A percentile compares a stretch with the other conserved stretches of the same genome.
Conservation (phyloP, 208 protist species). For the Leishmania guyanensis region DNA sequence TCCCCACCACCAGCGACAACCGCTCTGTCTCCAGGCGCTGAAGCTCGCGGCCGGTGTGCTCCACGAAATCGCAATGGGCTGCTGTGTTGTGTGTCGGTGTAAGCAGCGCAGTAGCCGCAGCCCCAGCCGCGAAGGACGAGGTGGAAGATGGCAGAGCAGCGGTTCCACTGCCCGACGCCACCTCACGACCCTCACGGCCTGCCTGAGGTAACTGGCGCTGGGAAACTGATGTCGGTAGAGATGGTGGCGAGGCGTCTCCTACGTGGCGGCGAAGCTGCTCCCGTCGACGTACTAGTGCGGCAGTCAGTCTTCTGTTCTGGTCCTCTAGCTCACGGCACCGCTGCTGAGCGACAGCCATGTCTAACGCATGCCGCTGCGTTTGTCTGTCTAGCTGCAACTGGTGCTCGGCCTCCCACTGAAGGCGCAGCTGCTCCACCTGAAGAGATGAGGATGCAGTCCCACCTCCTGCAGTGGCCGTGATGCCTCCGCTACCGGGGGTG, state of each 20-base stretch:
- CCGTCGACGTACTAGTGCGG: slow-evolving; percentile 56
- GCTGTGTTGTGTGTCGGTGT: background rate
- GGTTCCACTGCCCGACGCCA: background rate
- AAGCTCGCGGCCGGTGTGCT: slow-evolving; percentile 39
- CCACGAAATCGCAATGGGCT: background rate
- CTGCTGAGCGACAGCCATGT: slow-evolving; percentile 31
- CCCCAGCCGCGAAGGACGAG: background rate
- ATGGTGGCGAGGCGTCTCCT: background rate
- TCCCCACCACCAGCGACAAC: slow-evolving; percentile 48
- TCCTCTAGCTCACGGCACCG: slow-evolving; percentile 58
- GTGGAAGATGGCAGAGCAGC: background rate
- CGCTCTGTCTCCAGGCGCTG: slow-evolving; percentile 59
- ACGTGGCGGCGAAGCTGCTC: slow-evolving; percentile 51
- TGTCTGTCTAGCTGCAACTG: slow-evolving; percentile 45
- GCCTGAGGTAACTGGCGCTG: background rate
- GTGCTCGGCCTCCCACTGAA: slow-evolving; percentile 50
- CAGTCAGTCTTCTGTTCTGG: slow-evolving; percentile 56
- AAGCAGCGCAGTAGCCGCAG: slow-evolving; percentile 5
- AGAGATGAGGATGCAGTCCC: slow-evolving; percentile 2
- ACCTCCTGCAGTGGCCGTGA: background rate
- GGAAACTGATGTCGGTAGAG: background rate
- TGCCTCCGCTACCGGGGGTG: background rate
- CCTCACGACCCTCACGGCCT: background rate
- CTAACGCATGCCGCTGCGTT: slow-evolving; percentile 42
- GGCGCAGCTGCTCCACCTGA: slow-evolving; percentile 35